Percentiles rank a stretch among this genome's conserved stretches.
Evolutionary conservation across 257 asterid species (phyloP).

Genomic region (Rhazya stricta): DNA sequence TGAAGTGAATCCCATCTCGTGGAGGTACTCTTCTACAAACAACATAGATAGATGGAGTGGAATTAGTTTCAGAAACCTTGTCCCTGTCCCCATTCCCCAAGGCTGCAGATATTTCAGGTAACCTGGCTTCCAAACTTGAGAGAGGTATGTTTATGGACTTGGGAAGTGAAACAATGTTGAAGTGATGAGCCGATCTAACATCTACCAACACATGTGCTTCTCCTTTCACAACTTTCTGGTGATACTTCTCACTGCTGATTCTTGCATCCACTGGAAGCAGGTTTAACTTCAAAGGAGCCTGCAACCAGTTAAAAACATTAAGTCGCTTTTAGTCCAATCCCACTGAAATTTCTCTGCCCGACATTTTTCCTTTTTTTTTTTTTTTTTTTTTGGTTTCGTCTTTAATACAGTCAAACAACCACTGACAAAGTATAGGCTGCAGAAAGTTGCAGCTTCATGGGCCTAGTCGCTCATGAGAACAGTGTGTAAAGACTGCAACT

Average conservation of each 20-base stretch:
- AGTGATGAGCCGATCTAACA: conserved; percentile 86
- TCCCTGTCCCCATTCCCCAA: conserved; percentile 28
- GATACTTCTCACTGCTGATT: conserved; percentile 74
- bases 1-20: conserved; percentile 38
- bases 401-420: too few relatives aligned
- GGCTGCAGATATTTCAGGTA: conserved; percentile 56
- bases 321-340: background rate
- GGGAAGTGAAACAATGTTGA: conserved; percentile 68
- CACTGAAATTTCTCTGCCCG: background rate
- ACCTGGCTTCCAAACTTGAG: conserved; percentile 34
- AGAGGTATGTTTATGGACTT: conserved; percentile 72
- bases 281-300: conserved; percentile 70
- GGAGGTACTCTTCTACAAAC: conserved; percentile 83
- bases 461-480: background rate
- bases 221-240: conserved; percentile 37
- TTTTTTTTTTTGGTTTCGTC: too few relatives aligned
- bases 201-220: conserved; percentile 70
- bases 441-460: background rate
- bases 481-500: background rate
- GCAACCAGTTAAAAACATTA: conserved; percentile 24
- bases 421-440: background rate
- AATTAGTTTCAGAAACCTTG: conserved; percentile 18
- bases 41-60: conserved; percentile 50
- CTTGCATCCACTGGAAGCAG: conserved; percentile 67
- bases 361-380: too few relatives aligned